Evolutionary conservation across 805 yeast species (phyloP).

Genomic region (Scheffersomyces lignosus): DNA sequence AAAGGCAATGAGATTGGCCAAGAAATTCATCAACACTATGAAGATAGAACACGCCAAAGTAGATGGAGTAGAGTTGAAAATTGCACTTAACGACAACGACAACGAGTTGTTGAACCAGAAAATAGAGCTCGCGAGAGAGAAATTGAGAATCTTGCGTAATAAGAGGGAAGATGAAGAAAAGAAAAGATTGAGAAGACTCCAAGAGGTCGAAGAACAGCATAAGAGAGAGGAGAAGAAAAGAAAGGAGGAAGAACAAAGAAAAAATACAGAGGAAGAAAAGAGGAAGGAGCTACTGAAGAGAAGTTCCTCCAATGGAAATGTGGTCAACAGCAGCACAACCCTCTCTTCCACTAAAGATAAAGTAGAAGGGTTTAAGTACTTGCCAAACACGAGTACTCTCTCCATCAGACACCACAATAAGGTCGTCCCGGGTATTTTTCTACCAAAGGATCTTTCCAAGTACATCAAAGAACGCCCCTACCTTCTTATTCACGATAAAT

Average conservation of each 20-base stretch:
- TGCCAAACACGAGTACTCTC: conserved; percentile 35
- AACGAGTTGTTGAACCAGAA: conserved; percentile 36
- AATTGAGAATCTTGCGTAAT: conserved; percentile 21
- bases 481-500: conserved; percentile 52
- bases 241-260: conserved; percentile 16
- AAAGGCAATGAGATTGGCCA: conserved; percentile 42
- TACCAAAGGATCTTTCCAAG: conserved; percentile 51
- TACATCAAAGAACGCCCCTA: conserved; percentile 59
- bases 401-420: conserved; percentile 32
- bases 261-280: conserved; percentile 11
- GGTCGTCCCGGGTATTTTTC: conserved; percentile 31
- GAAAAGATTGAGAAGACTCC: conserved; percentile 21
- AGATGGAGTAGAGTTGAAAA: conserved; percentile 53
- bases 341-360: neutral
- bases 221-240: conserved; percentile 13
- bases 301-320: conserved; percentile 1
- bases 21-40: conserved; percentile 26
- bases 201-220: conserved; percentile 12
- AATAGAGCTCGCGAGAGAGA: conserved; percentile 35
- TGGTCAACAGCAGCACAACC: conserved; percentile 7
- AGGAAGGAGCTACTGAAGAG: conserved; percentile 2
- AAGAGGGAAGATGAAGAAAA: conserved; percentile 34
- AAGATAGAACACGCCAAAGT: conserved; percentile 38
- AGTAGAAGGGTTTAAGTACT: conserved; percentile 11
- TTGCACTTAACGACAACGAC: conserved; percentile 51